Percentiles rank a stretch among this genome's conserved stretches.
Evolutionary conservation across 352 stramenopile genomes (phyloP).

Genomic region (Aphanomyces astaci): DNA sequence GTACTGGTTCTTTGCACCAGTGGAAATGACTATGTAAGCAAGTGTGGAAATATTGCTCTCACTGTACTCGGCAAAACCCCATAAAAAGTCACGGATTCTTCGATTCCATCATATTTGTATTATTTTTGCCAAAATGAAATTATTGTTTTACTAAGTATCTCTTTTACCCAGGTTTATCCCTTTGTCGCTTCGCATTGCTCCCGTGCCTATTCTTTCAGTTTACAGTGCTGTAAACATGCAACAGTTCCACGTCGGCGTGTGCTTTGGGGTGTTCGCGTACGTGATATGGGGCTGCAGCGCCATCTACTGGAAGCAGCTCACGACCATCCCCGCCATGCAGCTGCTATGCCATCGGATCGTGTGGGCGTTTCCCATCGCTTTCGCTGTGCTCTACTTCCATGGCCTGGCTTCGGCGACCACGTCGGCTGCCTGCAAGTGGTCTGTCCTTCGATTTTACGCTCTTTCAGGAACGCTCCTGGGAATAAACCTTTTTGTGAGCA

Average conservation of each 20-base stretch:
- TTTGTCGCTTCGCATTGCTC: no score
- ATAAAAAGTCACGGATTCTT: no score
- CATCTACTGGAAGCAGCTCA: slow-evolving; percentile 22
- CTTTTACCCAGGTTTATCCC: background rate
- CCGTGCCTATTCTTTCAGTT: no score
- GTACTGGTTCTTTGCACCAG: no score
- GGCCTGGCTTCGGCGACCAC: background rate
- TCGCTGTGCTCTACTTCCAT: slow-evolving; percentile 1
- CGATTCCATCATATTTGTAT: no score
- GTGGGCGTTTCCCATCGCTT: background rate
- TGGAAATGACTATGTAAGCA: no score
- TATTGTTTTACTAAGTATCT: no score
- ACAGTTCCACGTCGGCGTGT: background rate
- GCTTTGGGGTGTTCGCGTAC: background rate
- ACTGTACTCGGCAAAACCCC: no score
- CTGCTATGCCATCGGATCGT: slow-evolving; percentile 7
- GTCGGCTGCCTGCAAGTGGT: background rate
- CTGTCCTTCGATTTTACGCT: background rate
- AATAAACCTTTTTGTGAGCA: background rate
- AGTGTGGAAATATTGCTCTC: no score
- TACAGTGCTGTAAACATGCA: background rate
- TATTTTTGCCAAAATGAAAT: no score
- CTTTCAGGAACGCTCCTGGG: background rate
- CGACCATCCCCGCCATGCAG: background rate
- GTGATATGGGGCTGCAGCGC: slow-evolving; percentile 8